Base-by-base conservation (phyloP, 257 asterid genomes). In the Solanum etuberosum region DNA sequence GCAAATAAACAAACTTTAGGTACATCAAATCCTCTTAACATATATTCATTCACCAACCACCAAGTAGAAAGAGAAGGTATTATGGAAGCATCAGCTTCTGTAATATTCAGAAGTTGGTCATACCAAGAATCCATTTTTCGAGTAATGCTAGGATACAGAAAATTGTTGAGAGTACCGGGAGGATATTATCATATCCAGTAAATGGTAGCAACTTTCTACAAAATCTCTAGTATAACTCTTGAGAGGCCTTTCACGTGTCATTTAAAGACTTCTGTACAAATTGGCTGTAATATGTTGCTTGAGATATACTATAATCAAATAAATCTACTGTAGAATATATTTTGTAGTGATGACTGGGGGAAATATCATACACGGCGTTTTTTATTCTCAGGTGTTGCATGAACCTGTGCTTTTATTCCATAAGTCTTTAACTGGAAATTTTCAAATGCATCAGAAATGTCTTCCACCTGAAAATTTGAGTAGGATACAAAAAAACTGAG, bases 381-480 rank as follows among this genome's bases (percentile, higher is more conserved):
- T 90, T 95, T 95, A 92, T 92, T 97, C 90, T 94, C 97, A 20
- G 98, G 99, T 74, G 98, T 94, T 46, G 89, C 84, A 68, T 94
- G 96, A 71, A 97, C 95, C 90, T 97, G 99, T 40, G 95, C 48
- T 89, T 92, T 94, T 87, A 93, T 92, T 84, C 99, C 98, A 57
- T 97, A 94, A 31, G 96, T 93, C 88, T 92, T 94, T 90, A 93
- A 84, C 90, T 97, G 99, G 85, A 95, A 97, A 91, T 94, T 95
- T 92, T 93, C 99, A 88, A 97, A 97, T 43, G 99, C 99, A 48
- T 95, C 98, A 11, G 98, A 94, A 83, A 97, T 86, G 18, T 40
- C 91, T 86, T 90, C 95, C 68, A 94, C 98, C 99, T 95, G 93
- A 90, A 90, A 68, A 86, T 59, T 70, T 74, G 88, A 34, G n/a